Percentiles rank a stretch among this genome's conserved stretches.
These are phyloP conservation scores for Solanum neorickii DNA, from an alignment of 257 asterid genomes.

Conservation along the genomic window DNA sequence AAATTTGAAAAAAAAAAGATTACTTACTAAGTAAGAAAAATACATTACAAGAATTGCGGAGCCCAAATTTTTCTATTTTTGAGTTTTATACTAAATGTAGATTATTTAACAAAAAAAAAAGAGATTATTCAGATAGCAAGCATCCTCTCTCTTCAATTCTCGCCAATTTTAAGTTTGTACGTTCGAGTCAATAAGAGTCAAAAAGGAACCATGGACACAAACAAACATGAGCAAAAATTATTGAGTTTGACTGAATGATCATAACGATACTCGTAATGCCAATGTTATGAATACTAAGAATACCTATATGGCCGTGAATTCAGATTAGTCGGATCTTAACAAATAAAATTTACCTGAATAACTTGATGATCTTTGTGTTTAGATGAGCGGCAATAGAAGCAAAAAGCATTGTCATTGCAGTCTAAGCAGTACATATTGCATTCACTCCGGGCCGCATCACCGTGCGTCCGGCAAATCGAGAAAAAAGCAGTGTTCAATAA, in stretches of 20 bases:
- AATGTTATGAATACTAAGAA: neutral
- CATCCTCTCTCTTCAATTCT: too few species aligned
- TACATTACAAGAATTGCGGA: neutral
- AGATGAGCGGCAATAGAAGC: constrained; percentile 81
- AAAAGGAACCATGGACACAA: neutral
- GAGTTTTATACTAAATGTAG: neutral
- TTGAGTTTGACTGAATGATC: neutral
- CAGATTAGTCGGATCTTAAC: neutral
- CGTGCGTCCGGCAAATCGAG: constrained; percentile 60
- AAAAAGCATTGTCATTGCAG: constrained; percentile 60
- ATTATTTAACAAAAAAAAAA: neutral
- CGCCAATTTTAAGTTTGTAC: neutral
- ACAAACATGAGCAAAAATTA: too few species aligned
- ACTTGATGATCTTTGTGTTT: constrained; percentile 87
- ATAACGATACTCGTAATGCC: neutral
- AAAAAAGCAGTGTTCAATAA: constrained; percentile 55
- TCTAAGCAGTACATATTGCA: constrained; percentile 88
- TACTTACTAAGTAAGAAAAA: neutral
- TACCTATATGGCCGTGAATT: neutral
- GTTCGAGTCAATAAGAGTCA: neutral
- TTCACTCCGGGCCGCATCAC: constrained; percentile 74
- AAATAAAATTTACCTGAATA: constrained; percentile 46
- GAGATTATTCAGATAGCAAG: neutral
- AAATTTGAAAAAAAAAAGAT: neutral
- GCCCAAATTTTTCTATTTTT: neutral